These are phyloP conservation scores for Debaryomycetaceae sp. DNA, from an alignment of 1,139 yeast species.

Conservation along the genomic window DNA sequence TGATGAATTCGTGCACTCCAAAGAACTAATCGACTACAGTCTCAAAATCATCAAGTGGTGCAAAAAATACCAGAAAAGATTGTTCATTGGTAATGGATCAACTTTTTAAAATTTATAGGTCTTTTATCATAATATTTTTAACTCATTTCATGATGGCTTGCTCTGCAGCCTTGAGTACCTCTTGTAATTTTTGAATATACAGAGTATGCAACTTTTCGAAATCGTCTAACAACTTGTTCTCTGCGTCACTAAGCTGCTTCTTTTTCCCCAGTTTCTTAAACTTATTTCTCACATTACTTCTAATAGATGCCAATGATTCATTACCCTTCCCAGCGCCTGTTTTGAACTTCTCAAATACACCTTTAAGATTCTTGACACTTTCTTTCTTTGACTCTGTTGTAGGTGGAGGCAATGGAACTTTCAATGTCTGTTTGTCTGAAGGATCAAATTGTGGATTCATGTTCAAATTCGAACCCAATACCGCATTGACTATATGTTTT, in stretches of 20 bases:
- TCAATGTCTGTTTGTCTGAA: constrained; percentile 66
- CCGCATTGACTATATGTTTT: constrained; percentile 65
- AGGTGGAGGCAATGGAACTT: constrained; percentile 71
- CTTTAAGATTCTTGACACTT: constrained; percentile 58
- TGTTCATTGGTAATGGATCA: constrained; percentile 29
- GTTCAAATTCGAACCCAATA: constrained; percentile 65
- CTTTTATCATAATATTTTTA: constrained; percentile 1
- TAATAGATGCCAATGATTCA: constrained; percentile 52
- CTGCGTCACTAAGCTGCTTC: constrained; percentile 54
- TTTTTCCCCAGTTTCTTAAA: constrained; percentile 44
- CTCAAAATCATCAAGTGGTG: constrained; percentile 40
- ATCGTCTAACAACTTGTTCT: constrained; percentile 50
- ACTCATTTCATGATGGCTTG: constrained; percentile 37
- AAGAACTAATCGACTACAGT: constrained; percentile 30
- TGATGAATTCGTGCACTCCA: constrained; percentile 24
- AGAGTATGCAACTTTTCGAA: constrained; percentile 68
- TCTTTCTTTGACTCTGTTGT: constrained; percentile 67
- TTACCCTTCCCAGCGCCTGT: constrained; percentile 44
- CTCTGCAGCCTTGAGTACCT: constrained; percentile 59
- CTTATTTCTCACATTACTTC: constrained; percentile 59
- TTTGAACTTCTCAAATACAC: constrained; percentile 60
- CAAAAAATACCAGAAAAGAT: constrained; percentile 30
- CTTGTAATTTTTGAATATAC: constrained; percentile 55
- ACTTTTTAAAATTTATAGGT: constrained; percentile 12
- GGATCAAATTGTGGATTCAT: constrained; percentile 79